Percentiles rank a stretch among this genome's conserved stretches.
phyloP scores from a whole-genome alignment of 2,329 filamentous ascomycete species.

The Coniochaeta sp. region DNA sequence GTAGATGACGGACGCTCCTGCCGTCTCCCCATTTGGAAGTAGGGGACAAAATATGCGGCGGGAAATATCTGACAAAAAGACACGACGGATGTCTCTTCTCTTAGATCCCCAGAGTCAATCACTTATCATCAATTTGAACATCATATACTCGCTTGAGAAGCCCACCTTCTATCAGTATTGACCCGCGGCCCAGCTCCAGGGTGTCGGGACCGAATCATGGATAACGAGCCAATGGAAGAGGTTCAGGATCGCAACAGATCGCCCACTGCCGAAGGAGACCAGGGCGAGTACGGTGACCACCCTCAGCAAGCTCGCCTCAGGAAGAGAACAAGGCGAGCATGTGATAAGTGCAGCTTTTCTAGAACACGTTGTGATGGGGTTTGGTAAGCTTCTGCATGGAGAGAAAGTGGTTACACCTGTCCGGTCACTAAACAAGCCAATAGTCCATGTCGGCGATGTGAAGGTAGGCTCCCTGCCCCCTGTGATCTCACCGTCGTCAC shows the following conservation, averaged over 20 bases:
- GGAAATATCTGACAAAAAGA: neutral
- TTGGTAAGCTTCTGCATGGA: neutral
- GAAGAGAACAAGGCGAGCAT: slow-evolving; percentile 1
- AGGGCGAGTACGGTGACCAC: neutral
- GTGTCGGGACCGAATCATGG: neutral
- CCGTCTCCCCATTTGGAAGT: neutral
- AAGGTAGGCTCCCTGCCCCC: neutral
- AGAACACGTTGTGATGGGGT: neutral
- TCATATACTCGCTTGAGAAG: neutral
- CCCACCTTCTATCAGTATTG: neutral
- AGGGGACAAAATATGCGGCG: neutral
- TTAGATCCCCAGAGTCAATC: neutral
- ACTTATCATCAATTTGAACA: neutral
- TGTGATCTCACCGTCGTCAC: neutral
- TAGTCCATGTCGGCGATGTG: slow-evolving; percentile 1
- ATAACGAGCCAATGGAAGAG: neutral
- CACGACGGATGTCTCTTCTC: neutral
- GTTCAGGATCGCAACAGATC: neutral
- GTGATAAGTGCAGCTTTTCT: neutral
- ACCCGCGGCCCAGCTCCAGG: neutral
- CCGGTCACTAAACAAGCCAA: neutral
- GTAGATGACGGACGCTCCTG: neutral
- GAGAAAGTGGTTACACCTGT: neutral
- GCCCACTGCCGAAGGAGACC: neutral
- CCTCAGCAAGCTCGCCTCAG: neutral